Evolutionary conservation across 768 basidiomycete genomes (phyloP).

Genomic region (Xerocomus spinulosus): DNA sequence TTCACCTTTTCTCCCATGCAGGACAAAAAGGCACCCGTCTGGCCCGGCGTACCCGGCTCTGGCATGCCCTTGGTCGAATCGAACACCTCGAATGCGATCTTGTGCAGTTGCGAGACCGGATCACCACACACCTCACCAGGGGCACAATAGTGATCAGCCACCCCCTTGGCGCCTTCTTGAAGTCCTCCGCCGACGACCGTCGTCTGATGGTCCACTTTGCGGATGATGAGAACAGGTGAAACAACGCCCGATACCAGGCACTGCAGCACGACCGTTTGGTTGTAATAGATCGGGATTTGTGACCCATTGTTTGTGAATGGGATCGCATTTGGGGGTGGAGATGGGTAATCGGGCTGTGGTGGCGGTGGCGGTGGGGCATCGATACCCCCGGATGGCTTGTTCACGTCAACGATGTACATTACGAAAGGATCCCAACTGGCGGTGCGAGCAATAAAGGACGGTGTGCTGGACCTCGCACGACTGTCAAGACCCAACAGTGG

Average conservation of each 20-base stretch:
- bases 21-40: slow-evolving; percentile 77
- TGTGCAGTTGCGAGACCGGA: slow-evolving; percentile 92
- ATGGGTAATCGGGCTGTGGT: slow-evolving; percentile 85
- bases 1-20: slow-evolving; percentile 95
- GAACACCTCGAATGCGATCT: slow-evolving; percentile 90
- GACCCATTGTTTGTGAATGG: slow-evolving; percentile 78
- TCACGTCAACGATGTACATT: slow-evolving; percentile 96
- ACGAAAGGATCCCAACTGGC: slow-evolving; percentile 94
- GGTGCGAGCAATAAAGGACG: slow-evolving; percentile 85
- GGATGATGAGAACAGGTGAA: slow-evolving; percentile 88
- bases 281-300: slow-evolving; percentile 92
- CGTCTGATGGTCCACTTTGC: slow-evolving; percentile 88
- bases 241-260: slow-evolving; percentile 92
- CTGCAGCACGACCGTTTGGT: slow-evolving; percentile 92
- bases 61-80: slow-evolving; percentile 65
- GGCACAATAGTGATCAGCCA: slow-evolving; percentile 77
- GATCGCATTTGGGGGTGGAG: slow-evolving; percentile 87
- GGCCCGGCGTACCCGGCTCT: slow-evolving; percentile 73
- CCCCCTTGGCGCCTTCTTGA: slow-evolving; percentile 80
- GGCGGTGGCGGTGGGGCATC: slow-evolving; percentile 78
- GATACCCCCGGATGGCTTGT: slow-evolving; percentile 72
- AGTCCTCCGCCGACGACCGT: slow-evolving; percentile 89
- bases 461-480: slow-evolving; percentile 64
- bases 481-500: slow-evolving; percentile 78
- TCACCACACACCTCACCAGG: slow-evolving; percentile 89